Conservation (phyloP, 2,329 filamentous ascomycete species). For the Pseudogymnoascus sp. region DNA sequence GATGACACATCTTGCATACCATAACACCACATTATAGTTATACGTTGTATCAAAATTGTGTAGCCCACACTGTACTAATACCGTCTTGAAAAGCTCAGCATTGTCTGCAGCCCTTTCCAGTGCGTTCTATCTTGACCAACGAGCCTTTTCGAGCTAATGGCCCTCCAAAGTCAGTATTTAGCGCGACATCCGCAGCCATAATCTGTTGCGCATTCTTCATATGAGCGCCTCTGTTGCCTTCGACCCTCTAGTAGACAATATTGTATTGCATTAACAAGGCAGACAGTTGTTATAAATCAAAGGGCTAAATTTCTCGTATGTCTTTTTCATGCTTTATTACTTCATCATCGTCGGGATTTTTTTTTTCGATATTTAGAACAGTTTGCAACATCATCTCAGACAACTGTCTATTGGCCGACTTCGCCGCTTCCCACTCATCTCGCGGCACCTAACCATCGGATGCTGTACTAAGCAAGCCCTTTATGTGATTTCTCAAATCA, state of each 20-base stretch:
- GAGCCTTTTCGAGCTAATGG: not conserved
- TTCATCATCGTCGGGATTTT: not conserved
- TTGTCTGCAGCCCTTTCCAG: not conserved
- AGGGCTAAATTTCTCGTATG: not conserved
- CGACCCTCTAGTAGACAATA: no score
- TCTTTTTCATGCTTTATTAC: not conserved
- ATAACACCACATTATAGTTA: not conserved
- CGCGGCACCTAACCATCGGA: slow-evolving; percentile 19
- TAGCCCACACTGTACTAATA: not conserved
- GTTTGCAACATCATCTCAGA: slow-evolving; percentile 10
- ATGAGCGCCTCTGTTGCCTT: no score
- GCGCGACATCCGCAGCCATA: not conserved
- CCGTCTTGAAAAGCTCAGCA: not conserved
- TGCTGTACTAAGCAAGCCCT: slow-evolving; percentile 11
- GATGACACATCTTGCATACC: not conserved
- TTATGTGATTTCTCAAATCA: slow-evolving; percentile 14
- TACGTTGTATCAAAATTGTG: not conserved
- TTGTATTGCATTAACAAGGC: no score
- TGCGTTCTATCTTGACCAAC: not conserved
- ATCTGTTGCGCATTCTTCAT: no score
- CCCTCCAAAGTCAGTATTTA: not conserved
- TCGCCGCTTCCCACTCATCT: slow-evolving; percentile 17
- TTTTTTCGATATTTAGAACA: not conserved
- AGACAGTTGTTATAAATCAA: not conserved
- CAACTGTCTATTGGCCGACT: slow-evolving; percentile 6